Conservation (phyloP, 495 filamentous ascomycete species). For the Penicillium flavigenum region DNA sequence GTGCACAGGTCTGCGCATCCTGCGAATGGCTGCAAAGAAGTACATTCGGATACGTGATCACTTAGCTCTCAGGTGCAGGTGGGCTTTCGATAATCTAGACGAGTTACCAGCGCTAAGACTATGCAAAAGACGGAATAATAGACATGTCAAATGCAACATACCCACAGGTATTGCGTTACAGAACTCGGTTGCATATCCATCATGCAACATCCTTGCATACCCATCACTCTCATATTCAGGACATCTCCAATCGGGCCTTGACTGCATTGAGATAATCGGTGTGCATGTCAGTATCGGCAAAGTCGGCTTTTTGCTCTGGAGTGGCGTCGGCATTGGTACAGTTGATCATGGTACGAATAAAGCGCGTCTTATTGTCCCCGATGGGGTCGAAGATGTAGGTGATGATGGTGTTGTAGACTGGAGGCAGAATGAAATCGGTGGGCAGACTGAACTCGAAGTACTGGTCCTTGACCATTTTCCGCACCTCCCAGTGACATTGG, state of each 20-base stretch:
- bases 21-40: background rate
- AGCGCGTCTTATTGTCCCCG: slow-evolving; percentile 2
- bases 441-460: slow-evolving; percentile 4
- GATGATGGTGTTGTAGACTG: slow-evolving; percentile 2
- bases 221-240: slow-evolving; percentile 3
- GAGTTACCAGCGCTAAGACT: background rate
- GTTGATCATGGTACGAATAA: slow-evolving; percentile 2
- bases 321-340: slow-evolving; percentile 3
- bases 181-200: background rate
- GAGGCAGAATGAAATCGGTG: slow-evolving; percentile 3
- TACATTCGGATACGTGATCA: background rate
- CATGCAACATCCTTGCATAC: slow-evolving; percentile 3
- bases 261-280: slow-evolving; percentile 2
- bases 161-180: background rate
- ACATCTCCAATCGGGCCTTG: slow-evolving; percentile 2
- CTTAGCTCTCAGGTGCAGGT: slow-evolving; percentile 3
- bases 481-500: slow-evolving; percentile 3
- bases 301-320: slow-evolving; percentile 4
- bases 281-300: slow-evolving; percentile 2
- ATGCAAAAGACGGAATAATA: slow-evolving; percentile 1
- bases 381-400: slow-evolving; percentile 3
- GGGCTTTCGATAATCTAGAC: background rate
- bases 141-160: slow-evolving; percentile 2
- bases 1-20: background rate
- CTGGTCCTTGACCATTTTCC: slow-evolving; percentile 4